These are phyloP conservation scores for Aegle marmelos DNA, from an alignment of 345 rosid species.

Conservation along the genomic window DNA sequence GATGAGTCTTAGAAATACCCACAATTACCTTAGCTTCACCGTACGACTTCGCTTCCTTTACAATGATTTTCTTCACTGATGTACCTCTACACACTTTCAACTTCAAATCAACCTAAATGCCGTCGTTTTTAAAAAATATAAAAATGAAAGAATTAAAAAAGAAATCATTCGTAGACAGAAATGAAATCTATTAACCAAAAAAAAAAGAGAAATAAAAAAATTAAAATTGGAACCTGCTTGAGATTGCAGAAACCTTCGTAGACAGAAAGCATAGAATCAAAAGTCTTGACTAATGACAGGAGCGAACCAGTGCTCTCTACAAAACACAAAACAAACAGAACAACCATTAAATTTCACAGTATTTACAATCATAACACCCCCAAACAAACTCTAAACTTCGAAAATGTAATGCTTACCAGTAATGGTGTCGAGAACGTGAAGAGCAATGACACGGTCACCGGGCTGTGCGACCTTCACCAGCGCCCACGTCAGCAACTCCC, in stretches of 20 bases:
- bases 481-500: constrained; percentile 85
- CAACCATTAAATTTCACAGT: not conserved
- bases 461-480: constrained; percentile 76
- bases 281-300: constrained; percentile 65
- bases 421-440: constrained; percentile 69
- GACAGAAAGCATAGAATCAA: constrained; percentile 73
- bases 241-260: constrained; percentile 97
- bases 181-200: not conserved
- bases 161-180: too few species aligned
- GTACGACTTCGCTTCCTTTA: constrained; percentile 63
- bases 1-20: constrained; percentile 58
- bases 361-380: not conserved
- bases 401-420: constrained; percentile 24
- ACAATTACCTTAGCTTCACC: constrained; percentile 61
- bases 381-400: not conserved
- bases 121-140: not conserved
- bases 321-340: not conserved
- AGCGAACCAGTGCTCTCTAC: constrained; percentile 70
- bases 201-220: too few species aligned
- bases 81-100: constrained; percentile 78
- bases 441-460: constrained; percentile 80
- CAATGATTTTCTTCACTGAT: constrained; percentile 60
- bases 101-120: constrained; percentile 80
- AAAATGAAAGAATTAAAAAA: not conserved
- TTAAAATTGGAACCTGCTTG: constrained; percentile 57